Evolutionary conservation across 2,329 filamentous ascomycete genomes (phyloP), one percentile per base, ranked within the genome.

Genomic region (Lachnellula suecica): DNA sequence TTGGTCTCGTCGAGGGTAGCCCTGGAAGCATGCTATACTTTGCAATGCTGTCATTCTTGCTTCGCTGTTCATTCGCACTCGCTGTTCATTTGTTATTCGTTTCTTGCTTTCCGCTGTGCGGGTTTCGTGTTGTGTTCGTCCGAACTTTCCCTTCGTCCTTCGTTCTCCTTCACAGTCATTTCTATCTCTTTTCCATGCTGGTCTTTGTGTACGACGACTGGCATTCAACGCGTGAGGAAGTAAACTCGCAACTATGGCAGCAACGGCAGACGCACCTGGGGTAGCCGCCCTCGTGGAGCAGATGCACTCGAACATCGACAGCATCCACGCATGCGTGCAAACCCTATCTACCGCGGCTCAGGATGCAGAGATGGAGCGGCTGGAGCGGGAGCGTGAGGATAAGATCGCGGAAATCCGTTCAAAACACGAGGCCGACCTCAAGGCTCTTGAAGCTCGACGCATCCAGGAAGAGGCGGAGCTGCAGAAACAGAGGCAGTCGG

Each of bases 291-390:
- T 66, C 29, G 59, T 65, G 20, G 43, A 43, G 19, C 52, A 59
- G n/a, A 52, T 66, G n/a, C 64, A 64, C 43, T 41, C 45, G 6
- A 66, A 65, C 41, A 63, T 66, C 44, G 62, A 65, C 47, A 47
- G 45, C 23, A 65, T 66, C 8, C 58, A 65, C 34, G 41, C 57
- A 19, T 58, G 52, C 9, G 48, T 65, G 9, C 45, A 57, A 41
- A 48, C 53, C 7, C 54, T 66, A 9, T 59, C 58, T 6, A 59
- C 60, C 3, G 49, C 55, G 17, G 45, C 48, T 8, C 63, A 66
- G 38, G 57, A 66, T 53, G 55, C 54, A 10, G 56, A 63, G 40
- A 59, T 66, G 38, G 52, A 59, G 29, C 52, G 50, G 7, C 47
- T 66, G 5, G 53, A 61, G 5, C 34, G 20, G 15, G 59, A 64